phyloP scores from a whole-genome alignment of 1,139 yeast species.

The Yamadazyma dushanensis region DNA sequence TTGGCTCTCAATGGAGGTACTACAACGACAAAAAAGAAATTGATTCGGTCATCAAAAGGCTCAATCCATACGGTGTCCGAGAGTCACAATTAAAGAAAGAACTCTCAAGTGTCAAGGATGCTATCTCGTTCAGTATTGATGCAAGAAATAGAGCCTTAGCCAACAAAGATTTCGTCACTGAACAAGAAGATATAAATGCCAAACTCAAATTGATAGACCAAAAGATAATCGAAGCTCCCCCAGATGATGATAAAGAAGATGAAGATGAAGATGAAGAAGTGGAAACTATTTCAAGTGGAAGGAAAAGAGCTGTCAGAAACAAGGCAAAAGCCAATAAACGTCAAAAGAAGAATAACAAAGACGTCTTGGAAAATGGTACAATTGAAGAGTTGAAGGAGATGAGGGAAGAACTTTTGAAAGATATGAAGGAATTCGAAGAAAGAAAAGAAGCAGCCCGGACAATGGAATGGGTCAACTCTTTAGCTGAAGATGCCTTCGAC shows the following conservation, averaged over 20 bases:
- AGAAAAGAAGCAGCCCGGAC: conserved; percentile 48
- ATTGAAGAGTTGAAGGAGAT: conserved; percentile 26
- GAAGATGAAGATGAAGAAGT: conserved; percentile 22
- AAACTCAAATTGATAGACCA: conserved; percentile 31
- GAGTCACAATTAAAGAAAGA: conserved; percentile 72
- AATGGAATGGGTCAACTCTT: conserved; percentile 61
- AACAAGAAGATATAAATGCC: conserved; percentile 40
- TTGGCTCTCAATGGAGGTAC: conserved; percentile 65
- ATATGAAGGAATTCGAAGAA: conserved; percentile 29
- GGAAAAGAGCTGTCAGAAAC: conserved; percentile 19
- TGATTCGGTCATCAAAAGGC: conserved; percentile 59
- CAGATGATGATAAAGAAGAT: conserved; percentile 2
- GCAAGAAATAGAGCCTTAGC: conserved; percentile 58
- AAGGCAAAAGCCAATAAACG: conserved; percentile 14
- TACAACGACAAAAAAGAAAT: conserved; percentile 66
- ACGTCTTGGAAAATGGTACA: conserved; percentile 29
- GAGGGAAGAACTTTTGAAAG: conserved; percentile 25
- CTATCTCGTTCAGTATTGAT: conserved; percentile 55
- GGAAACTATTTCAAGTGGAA: conserved; percentile 16
- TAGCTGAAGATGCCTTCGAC: conserved; percentile 53
- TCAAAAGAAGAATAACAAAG: conserved; percentile 28
- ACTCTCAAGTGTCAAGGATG: conserved; percentile 51
- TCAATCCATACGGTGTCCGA: conserved; percentile 74
- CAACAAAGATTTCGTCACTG: conserved; percentile 40
- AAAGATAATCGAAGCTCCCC: conserved; percentile 4